Evolutionary conservation across 208 protist species (phyloP).

Genomic region (Porcisia hertigi): DNA sequence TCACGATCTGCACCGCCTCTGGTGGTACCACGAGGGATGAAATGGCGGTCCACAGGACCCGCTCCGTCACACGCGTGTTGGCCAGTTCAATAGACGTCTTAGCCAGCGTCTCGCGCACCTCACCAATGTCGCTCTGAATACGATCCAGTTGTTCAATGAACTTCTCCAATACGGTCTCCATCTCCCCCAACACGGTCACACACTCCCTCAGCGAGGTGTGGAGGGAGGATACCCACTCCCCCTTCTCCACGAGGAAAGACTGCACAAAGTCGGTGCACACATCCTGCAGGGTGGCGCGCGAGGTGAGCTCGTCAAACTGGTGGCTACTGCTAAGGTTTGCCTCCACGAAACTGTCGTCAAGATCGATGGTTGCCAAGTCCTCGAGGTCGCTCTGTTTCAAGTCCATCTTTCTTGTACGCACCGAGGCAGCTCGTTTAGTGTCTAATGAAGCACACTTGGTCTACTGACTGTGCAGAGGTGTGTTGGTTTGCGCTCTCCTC

Average conservation of each 20-base stretch:
- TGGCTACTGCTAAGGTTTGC: slow-evolving; percentile 34
- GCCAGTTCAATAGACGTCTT: slow-evolving; percentile 43
- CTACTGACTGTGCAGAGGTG: neutral
- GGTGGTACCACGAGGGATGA: slow-evolving; percentile 72
- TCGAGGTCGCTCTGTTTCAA: slow-evolving; percentile 51
- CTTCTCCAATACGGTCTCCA: slow-evolving; percentile 62
- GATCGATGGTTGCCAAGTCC: slow-evolving; percentile 57
- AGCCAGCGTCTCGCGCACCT: slow-evolving; percentile 66
- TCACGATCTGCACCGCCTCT: slow-evolving; percentile 77
- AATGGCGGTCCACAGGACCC: slow-evolving; percentile 56
- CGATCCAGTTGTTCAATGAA: slow-evolving; percentile 70
- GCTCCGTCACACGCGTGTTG: slow-evolving; percentile 53
- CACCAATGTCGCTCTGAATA: slow-evolving; percentile 75
- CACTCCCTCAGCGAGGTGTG: slow-evolving; percentile 62
- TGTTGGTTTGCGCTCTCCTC: neutral
- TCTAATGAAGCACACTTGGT: neutral
- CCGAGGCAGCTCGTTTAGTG: neutral
- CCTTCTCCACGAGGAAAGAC: slow-evolving; percentile 59
- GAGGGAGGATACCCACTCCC: slow-evolving; percentile 57
- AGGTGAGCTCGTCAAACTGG: slow-evolving; percentile 37
- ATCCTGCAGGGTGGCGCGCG: slow-evolving; percentile 40
- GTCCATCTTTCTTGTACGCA: neutral
- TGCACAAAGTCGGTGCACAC: slow-evolving; percentile 74
- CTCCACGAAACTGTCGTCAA: slow-evolving; percentile 59
- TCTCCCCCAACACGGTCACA: slow-evolving; percentile 54